These are phyloP conservation scores for Podochytrium sp. DNA, from an alignment of 192 early-diverging fungal species.

Conservation along the genomic window DNA sequence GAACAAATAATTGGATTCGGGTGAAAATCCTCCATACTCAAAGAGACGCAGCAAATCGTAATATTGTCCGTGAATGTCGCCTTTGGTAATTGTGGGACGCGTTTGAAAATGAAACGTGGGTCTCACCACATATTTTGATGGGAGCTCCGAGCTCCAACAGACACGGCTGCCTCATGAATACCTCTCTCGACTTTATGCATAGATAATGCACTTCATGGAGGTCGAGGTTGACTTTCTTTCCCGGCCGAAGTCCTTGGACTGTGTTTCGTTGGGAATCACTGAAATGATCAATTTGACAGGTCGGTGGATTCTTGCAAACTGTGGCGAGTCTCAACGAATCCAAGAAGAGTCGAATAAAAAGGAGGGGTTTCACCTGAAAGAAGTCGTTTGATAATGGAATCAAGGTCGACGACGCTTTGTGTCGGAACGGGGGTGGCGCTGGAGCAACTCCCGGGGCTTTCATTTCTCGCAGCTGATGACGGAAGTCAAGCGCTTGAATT, in stretches of 20 bases:
- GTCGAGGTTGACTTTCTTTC: conserved; percentile 91
- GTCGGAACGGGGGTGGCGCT: no score
- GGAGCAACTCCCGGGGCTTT: no score
- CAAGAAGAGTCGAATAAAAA: no score
- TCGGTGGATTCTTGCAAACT: no score
- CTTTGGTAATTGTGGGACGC: conserved; percentile 21
- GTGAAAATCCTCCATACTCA: conserved; percentile 95
- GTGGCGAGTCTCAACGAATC: no score
- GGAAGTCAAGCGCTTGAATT: no score
- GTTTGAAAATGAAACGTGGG: not conserved
- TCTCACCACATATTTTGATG: conserved; percentile 90
- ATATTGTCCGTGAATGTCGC: conserved; percentile 94
- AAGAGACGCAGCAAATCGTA: conserved; percentile 94
- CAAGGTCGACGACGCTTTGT: conserved; percentile 70
- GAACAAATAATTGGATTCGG: conserved; percentile 94
- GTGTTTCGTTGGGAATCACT: no score
- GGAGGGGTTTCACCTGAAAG: conserved; percentile 92
- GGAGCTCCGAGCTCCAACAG: conserved; percentile 91
- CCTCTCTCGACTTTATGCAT: conserved; percentile 88
- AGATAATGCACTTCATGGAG: conserved; percentile 94
- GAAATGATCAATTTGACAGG: no score
- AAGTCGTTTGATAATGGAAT: conserved; percentile 85
- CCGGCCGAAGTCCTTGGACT: conserved; percentile 93
- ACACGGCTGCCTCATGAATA: conserved; percentile 91
- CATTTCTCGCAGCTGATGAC: no score